Base-by-base conservation (phyloP, 257 asterid genomes). In the Nicotiana attenuata region DNA sequence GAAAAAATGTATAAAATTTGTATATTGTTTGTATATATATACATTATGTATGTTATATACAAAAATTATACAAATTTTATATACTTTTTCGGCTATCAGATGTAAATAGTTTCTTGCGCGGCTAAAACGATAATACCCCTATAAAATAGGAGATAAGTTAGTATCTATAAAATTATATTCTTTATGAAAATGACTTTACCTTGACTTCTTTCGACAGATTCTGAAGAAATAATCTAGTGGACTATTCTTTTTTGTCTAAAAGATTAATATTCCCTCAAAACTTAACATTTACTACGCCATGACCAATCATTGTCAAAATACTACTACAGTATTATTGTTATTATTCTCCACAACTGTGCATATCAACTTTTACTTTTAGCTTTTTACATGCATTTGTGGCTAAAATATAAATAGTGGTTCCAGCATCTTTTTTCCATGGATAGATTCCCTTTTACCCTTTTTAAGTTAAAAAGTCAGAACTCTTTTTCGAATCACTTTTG, bases 181-280 rank as follows among this genome's bases (percentile, higher is more conserved):
- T 71, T 71, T 50, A 19, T 20, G 92, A 90, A 83, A 89, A 78
- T 15, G 86, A 89, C 91, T 11, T 45, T 31, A 76, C 89, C 84
- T 87, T 33, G 17, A 83, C 81, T 78, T 8, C 61, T 82, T 77
- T 83, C 26, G 88, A 87, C 90, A 80, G 28, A 71, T 57, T 82
- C 85, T 76, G 86, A 73, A 82, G 68, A 61, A 76, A 22, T 5
- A 41, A 78, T 79, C 77, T 45, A 45, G 14, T 71, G 53, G 28
- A 67, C 9, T 66, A 60, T 13, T 53, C 8, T 75, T 16, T 65
- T 81, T 15, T 22, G 20, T 17, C 65, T 55, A 50, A 66, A 13
- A 75, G 38, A 75, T 75, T 75, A 50, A 75, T 24, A 75, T 50
- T 75, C 45, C 9, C 5, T 50, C 45, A 73, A 73, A 50, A 47